Base-by-base conservation (phyloP, 164 flowering plant genomes). In the Kalanchoe fedtschenkoi region DNA sequence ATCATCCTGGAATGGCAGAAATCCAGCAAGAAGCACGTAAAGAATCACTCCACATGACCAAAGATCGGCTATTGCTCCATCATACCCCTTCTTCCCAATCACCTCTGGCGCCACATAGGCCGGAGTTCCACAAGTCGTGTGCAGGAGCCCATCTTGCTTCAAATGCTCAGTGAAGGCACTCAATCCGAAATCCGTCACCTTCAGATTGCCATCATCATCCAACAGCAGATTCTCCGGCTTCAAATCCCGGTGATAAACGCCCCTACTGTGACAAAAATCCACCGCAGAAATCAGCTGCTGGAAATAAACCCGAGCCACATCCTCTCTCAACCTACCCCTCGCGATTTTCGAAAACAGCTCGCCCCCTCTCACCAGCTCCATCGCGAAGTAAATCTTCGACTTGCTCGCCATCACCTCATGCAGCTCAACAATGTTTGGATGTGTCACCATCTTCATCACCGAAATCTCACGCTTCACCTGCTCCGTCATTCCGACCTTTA, bases 31-130 rank as follows among this genome's bases (percentile, higher is more conserved):
- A 2, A 81, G 73, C 19, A 79, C 86, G 54, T 34, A 81, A 14
- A 81, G 68, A 33, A 81, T 77, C 0, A 81, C 86, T 7, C 86
- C 86, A 56, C 86, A 81, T 0, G 86, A 81, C 86, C 86, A 81
- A 8, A 79, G 58, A 64, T 81, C 86, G 1, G 86, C 83, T 62
- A 79, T 77, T 2, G 83, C 77, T 7, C 86, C 86, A 51, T 79
- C 86, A 59, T 82, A 79, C 2, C 86, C 83, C 33, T 68, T 74
- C 65, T 79, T 76, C 28, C 80, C 72, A 15, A 79, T 72, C 41
- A 81, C 83, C 73, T 81, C 86, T 34, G 86, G 86, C 19, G 86
- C 81, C 1, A 81, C 86, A 62, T 81, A 81, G 0, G 86, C 83
- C 42, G 86, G 86, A 1, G 86, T 81, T 3, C 86, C 86, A 39